Evolutionary conservation across 352 stramenopile species (phyloP).

Genomic region (Phytophthora lateralis): DNA sequence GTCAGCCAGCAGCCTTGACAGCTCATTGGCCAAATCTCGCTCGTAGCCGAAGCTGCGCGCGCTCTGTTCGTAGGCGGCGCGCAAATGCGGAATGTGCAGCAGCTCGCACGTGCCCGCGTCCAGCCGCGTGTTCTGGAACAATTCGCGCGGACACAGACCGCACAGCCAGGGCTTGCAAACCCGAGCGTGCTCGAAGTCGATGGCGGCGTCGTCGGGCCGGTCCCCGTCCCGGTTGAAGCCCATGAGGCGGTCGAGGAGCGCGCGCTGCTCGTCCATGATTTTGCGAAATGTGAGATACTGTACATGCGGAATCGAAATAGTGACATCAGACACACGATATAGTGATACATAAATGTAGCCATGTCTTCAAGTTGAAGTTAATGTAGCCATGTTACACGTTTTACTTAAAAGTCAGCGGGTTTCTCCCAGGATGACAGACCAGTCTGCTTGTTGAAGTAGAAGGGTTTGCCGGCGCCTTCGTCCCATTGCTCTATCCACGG

Average conservation of each 20-base stretch:
- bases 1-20: slow-evolving; percentile 67
- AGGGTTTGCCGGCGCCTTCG: slow-evolving; percentile 71
- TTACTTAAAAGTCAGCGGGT: slow-evolving; percentile 57
- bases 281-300: too few species aligned
- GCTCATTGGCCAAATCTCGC: slow-evolving; percentile 63
- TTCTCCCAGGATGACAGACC: slow-evolving; percentile 84
- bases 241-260: slow-evolving; percentile 91
- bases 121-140: slow-evolving; percentile 92
- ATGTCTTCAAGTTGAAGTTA: not conserved
- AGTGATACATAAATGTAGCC: slow-evolving; percentile 1
- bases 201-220: slow-evolving; percentile 75
- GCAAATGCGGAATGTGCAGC: slow-evolving; percentile 77
- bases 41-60: slow-evolving; percentile 71
- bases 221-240: slow-evolving; percentile 91
- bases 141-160: slow-evolving; percentile 83
- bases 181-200: slow-evolving; percentile 68
- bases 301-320: slow-evolving; percentile 9
- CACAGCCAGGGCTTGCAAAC: slow-evolving; percentile 87
- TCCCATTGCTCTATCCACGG: slow-evolving; percentile 86
- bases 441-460: slow-evolving; percentile 91
- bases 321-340: not conserved
- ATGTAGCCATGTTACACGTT: slow-evolving; percentile 5
- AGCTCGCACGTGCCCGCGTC: slow-evolving; percentile 74
- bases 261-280: slow-evolving; percentile 84
- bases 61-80: slow-evolving; percentile 62